Evolutionary conservation across 192 early-diverging fungal species (phyloP).

Genomic region (Coemansia sp.): DNA sequence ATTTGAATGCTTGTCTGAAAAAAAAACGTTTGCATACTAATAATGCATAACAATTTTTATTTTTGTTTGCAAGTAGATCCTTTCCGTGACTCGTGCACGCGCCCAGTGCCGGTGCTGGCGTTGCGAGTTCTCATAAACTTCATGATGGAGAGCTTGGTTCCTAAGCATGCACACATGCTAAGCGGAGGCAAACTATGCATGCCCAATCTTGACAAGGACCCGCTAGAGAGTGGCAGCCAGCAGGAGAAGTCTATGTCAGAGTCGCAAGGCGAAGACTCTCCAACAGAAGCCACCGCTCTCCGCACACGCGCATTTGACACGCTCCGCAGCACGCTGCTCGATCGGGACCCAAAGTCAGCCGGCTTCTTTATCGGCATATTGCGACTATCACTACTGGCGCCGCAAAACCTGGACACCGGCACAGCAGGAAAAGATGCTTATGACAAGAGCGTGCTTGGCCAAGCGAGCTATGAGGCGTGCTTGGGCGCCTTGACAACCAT

Average conservation of each 20-base stretch:
- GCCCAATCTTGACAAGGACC: slow-evolving; percentile 7
- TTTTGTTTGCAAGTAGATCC: slow-evolving; percentile 6
- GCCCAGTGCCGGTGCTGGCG: slow-evolving; percentile 25
- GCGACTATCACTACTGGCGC: slow-evolving; percentile 16
- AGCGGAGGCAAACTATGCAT: slow-evolving; percentile 15
- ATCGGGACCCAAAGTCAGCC: slow-evolving; percentile 14
- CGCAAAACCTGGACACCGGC: background rate
- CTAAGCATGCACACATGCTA: slow-evolving; percentile 18
- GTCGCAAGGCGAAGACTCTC: background rate
- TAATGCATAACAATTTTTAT: background rate
- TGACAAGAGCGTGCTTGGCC: slow-evolving; percentile 7
- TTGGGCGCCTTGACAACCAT: slow-evolving; percentile 31
- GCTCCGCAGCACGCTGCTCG: slow-evolving; percentile 26
- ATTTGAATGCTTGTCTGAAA: too few species aligned
- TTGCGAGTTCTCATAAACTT: slow-evolving; percentile 25
- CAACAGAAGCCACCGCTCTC: slow-evolving; percentile 4
- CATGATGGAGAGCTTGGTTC: slow-evolving; percentile 26
- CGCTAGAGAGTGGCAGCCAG: background rate
- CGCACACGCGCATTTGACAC: slow-evolving; percentile 15
- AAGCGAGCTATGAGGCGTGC: slow-evolving; percentile 18
- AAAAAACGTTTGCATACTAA: background rate
- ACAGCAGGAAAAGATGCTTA: background rate
- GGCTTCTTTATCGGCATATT: slow-evolving; percentile 35
- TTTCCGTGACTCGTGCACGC: slow-evolving; percentile 3
- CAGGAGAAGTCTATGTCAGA: background rate